Base-by-base conservation (phyloP, 257 asterid species). In the Salvia miltiorrhiza region DNA sequence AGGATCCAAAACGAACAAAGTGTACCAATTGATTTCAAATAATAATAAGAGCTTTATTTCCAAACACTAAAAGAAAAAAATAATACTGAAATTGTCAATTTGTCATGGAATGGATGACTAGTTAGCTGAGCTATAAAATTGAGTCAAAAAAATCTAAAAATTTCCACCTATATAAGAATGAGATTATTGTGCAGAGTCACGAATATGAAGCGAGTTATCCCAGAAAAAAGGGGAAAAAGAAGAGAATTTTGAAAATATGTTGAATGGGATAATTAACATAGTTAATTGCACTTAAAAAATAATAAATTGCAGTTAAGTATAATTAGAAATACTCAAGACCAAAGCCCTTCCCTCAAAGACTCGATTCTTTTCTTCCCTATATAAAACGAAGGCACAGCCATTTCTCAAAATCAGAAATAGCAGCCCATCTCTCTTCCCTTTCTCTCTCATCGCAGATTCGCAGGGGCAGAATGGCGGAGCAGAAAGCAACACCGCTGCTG, bases 401-500 rank as follows among this genome's bases (percentile, higher is more conserved):
- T 3, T n/a, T 20, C 19, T 9, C 55, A 16, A 48, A 26, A 26
- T 1, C 32, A 41, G 28, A 39, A 37, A 8, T 48, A 45, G 21
- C 43, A 73, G 54, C 67, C 55, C 35, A 17, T 39, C 44, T 12
- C 26, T 19, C 44, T n/a, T 43, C 69, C 14, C 56, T 37, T 14
- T 20, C 49, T 37, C 60, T 64, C 71, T 35, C 69, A 63, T 13
- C 9, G 3, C 53, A 40, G 16, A 20, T 30, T 30, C 9, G 56
- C 52, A 11, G 0, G 43, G 43, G 12, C 11, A 45, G 71, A 17
- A 89, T 87, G 92, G 90, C 72, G 76, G 82, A 77, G 68, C 44
- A 3, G 28, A 55, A 69, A 37, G 33, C 87, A 19, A 82, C 87
- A 8, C 90, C 90, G 13, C 61, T 86, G 66, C 80, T 89, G 83